Conservation (phyloP, 805 yeast genomes). For the Kuraishia piskuri region DNA sequence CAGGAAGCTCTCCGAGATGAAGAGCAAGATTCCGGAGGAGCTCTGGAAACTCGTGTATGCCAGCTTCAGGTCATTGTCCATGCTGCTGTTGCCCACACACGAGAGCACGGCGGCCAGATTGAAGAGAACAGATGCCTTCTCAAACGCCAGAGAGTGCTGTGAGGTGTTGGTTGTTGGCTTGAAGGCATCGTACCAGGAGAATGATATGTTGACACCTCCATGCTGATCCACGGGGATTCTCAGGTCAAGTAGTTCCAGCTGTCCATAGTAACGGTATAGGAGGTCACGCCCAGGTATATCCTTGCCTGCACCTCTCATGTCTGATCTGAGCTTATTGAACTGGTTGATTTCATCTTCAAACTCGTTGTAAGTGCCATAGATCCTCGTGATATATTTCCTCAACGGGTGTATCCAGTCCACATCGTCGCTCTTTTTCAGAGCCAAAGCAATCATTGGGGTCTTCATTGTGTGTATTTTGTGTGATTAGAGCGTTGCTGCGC, state of each 20-base stretch:
- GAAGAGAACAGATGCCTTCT: slow-evolving; percentile 77
- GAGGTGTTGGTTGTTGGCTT: slow-evolving; percentile 35
- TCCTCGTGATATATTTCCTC: slow-evolving; percentile 42
- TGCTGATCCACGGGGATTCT: slow-evolving; percentile 60
- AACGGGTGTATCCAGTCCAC: slow-evolving; percentile 62
- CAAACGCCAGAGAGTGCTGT: slow-evolving; percentile 82
- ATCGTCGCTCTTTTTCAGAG: slow-evolving; percentile 40
- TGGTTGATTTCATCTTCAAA: slow-evolving; percentile 45
- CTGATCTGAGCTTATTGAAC: slow-evolving; percentile 53
- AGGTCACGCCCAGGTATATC: slow-evolving; percentile 38
- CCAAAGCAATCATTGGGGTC: slow-evolving; percentile 19
- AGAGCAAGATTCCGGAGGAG: slow-evolving; percentile 71
- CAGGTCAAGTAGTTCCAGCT: slow-evolving; percentile 69
- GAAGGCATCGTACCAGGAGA: slow-evolving; percentile 79
- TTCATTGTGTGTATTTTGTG: slow-evolving; percentile 7
- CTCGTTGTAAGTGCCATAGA: slow-evolving; percentile 56
- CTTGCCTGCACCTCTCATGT: slow-evolving; percentile 39
- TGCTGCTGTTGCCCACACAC: slow-evolving; percentile 32
- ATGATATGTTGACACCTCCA: slow-evolving; percentile 44
- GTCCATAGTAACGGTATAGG: slow-evolving; percentile 67
- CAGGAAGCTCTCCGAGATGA: slow-evolving; percentile 68
- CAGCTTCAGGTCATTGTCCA: slow-evolving; percentile 39
- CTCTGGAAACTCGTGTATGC: slow-evolving; percentile 57
- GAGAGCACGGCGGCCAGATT: slow-evolving; percentile 64
- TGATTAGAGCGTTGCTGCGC: background rate